Conservation (phyloP, 2,329 filamentous ascomycete genomes). For the Ophiosphaerella herpotricha region DNA sequence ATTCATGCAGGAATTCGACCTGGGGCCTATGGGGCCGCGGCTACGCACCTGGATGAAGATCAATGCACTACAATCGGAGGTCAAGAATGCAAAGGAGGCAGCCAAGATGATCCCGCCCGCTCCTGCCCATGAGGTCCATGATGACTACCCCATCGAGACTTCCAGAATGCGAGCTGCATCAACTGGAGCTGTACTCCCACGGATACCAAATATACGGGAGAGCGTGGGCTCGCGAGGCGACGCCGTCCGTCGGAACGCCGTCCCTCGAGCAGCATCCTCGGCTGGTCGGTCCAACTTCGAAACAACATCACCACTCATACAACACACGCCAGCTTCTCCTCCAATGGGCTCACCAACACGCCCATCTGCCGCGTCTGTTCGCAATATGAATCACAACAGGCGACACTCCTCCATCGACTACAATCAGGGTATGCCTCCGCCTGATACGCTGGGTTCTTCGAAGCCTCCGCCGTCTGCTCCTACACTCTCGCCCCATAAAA, state of each 20-base stretch:
- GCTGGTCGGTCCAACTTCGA: constrained; percentile 40
- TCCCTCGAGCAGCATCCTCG: constrained; percentile 40
- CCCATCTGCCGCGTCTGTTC: constrained; percentile 80
- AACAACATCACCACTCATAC: constrained; percentile 50
- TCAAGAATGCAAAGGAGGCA: constrained; percentile 60
- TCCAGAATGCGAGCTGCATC: constrained; percentile 54
- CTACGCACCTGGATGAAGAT: constrained; percentile 98
- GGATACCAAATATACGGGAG: constrained; percentile 45
- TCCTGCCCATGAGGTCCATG: constrained; percentile 33
- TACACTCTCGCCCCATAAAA: constrained; percentile 51
- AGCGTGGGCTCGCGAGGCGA: constrained; percentile 32
- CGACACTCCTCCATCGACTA: constrained; percentile 88
- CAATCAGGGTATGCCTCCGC: constrained; percentile 45
- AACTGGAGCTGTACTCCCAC: constrained; percentile 44
- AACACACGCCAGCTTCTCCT: constrained; percentile 49
- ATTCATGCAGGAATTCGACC: constrained; percentile 92
- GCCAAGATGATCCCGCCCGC: constrained; percentile 42
- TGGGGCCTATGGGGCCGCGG: constrained; percentile 86
- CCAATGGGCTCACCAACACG: constrained; percentile 51
- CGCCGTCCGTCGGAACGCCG: constrained; percentile 27
- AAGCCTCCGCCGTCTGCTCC: constrained; percentile 26
- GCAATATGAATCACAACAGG: constrained; percentile 80
- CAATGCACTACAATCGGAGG: constrained; percentile 86
- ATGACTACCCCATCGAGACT: constrained; percentile 44
- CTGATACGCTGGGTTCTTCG: constrained; percentile 19